phyloP scores from a whole-genome alignment of 2,329 filamentous ascomycete genomes.

The Pseudopyricularia javanii region DNA sequence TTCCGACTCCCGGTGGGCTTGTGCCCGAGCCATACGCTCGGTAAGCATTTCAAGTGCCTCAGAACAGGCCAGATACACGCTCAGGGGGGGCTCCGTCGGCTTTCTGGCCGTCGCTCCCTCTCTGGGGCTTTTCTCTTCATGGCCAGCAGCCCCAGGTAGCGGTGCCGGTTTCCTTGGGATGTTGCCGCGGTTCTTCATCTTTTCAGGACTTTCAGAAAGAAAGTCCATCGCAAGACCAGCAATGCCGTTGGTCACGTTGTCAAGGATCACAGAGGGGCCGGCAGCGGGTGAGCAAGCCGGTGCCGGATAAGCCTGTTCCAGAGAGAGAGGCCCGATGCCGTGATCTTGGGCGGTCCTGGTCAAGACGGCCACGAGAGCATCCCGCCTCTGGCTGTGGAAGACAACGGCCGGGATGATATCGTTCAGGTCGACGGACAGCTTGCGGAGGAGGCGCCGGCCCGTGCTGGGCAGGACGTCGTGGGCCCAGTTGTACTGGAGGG shows the following conservation, averaged over 20 bases:
- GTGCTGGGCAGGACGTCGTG: background rate
- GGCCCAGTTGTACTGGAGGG: background rate
- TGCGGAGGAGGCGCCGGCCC: slow-evolving; percentile 1
- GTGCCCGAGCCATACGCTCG: background rate
- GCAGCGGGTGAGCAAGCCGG: background rate
- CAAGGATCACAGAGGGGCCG: background rate
- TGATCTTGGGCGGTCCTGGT: background rate
- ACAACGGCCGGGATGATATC: slow-evolving; percentile 2
- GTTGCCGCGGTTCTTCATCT: background rate
- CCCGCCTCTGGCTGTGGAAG: background rate
- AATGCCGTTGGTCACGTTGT: background rate
- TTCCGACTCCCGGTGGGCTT: background rate
- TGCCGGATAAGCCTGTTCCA: background rate
- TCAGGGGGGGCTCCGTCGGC: background rate
- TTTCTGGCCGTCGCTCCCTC: background rate
- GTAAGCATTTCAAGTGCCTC: background rate
- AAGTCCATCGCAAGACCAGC: background rate
- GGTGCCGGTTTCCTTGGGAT: background rate
- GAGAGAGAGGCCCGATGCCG: background rate
- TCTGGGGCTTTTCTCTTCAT: background rate
- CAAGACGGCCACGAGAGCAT: background rate
- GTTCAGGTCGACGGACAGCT: slow-evolving; percentile 4
- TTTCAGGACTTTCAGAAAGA: background rate
- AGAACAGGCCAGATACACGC: background rate
- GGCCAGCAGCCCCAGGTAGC: too few species aligned